phyloP scores from a whole-genome alignment of 2,329 filamentous ascomycete species.

The Corinectria fuckeliana region DNA sequence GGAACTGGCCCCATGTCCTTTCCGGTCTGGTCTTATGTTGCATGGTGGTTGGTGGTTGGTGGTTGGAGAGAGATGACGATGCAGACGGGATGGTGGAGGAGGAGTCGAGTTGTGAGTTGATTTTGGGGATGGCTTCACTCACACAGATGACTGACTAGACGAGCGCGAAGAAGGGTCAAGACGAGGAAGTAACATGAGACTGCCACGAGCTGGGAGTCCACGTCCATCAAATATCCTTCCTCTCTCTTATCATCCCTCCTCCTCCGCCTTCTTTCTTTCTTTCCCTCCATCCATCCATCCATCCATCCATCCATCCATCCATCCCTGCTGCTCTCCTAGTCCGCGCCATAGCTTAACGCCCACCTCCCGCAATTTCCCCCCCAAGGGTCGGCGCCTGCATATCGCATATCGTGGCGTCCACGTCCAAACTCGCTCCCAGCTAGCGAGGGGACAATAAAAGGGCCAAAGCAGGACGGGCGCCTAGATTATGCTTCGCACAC shows the following conservation, averaged over 20 bases:
- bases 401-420: background rate
- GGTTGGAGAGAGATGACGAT: background rate
- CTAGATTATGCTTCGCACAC: no score
- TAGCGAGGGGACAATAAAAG: no score
- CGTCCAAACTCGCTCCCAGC: no score
- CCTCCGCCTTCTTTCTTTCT: background rate
- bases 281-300: background rate
- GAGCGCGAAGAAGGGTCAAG: background rate
- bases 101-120: background rate
- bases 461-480: no score
- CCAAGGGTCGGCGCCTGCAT: background rate
- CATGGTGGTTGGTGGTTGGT: background rate
- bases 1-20: conserved; percentile 3
- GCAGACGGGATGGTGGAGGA: no score
- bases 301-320: no score
- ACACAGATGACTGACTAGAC: no score
- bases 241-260: background rate
- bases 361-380: background rate
- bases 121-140: background rate
- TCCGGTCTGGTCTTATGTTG: background rate
- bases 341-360: background rate
- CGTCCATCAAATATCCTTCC: background rate
- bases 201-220: background rate
- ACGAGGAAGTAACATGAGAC: background rate
- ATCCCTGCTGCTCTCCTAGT: background rate